Base-by-base conservation (phyloP, 2,329 filamentous ascomycete genomes). In the Colletotrichum sojae region DNA sequence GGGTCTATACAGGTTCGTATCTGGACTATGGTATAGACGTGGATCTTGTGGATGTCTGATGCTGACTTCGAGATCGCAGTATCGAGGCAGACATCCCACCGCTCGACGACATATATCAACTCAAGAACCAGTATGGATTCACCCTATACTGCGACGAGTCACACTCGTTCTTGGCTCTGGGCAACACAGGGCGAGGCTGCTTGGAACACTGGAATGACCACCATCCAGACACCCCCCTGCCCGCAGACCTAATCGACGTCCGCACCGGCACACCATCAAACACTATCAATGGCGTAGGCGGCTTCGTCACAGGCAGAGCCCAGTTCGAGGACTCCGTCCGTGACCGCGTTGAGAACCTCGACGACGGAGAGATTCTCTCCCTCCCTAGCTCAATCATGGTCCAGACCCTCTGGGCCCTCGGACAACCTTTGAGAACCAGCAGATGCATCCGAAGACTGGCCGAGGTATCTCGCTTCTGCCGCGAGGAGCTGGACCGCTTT, bases 91-190 rank as follows among this genome's bases (percentile, higher is more conserved):
- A 61, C 5, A 27, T 65, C 1, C 48, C 63, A 2, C 63, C 63
- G 3, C 25, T 61, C 5, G 63, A 53, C 10, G 36, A 60, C 0
- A 25, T 65, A 0, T 18, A 61, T 9, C 62, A 45, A 2, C 15
- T 73, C 18, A 73, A 73, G 48, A 48, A 55, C 4, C 15, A 46
- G 1, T 69, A 72, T 31, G 40, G 49, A 13, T 73, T 73, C 16
- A 56, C 53, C 4, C 49, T 73, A 1, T 72, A 67, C 25, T 73
- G 71, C 58, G 68, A 73, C 49, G 71, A 73, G 27, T 63, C 68
- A 1, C 69, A 71, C 36, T 71, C 71, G 0, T 71, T 73, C 18
- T 51, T 72, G 2, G 69, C 71, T 2, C 51, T 71, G 4, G 71
- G 71, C 0, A 62, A 53, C 39, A 72, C 59, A 13, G 71, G 71